Evolutionary conservation across 202 grass and related monocot genomes (phyloP).

Genomic region (Eragrostis tef): DNA sequence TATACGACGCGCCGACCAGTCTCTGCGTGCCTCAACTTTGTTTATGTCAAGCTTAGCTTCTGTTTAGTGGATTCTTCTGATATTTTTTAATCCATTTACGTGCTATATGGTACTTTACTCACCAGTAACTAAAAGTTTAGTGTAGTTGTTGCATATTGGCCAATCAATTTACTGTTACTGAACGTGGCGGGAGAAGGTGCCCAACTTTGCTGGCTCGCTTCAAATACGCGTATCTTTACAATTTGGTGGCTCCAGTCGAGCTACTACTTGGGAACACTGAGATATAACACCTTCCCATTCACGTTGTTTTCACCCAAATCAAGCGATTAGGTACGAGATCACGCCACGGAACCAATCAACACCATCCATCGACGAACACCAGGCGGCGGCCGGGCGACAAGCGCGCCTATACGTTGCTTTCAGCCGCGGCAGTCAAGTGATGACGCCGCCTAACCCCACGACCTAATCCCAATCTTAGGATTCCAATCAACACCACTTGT

Average conservation of each 20-base stretch:
- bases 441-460: neutral
- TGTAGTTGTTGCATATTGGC: too few species aligned
- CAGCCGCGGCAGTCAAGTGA: neutral
- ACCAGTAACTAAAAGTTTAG: too few species aligned
- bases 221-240: too few species aligned
- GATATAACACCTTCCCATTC: neutral
- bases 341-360: neutral
- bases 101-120: too few species aligned
- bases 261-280: neutral
- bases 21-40: neutral
- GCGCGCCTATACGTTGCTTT: neutral
- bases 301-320: slow-evolving; percentile 3
- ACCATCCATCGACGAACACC: neutral
- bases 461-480: slow-evolving; percentile 9
- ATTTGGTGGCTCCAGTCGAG: too few species aligned
- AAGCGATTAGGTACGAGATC: neutral
- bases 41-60: neutral
- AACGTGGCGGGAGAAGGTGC: too few species aligned
- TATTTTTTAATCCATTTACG: neutral
- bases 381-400: neutral
- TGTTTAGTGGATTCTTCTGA: neutral
- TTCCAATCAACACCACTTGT: neutral
- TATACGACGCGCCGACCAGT: neutral
- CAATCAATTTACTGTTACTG: too few species aligned
- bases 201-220: too few species aligned